phyloP scores from a whole-genome alignment of 768 basidiomycete species.

The Tylopilus cervinicoccineus region DNA sequence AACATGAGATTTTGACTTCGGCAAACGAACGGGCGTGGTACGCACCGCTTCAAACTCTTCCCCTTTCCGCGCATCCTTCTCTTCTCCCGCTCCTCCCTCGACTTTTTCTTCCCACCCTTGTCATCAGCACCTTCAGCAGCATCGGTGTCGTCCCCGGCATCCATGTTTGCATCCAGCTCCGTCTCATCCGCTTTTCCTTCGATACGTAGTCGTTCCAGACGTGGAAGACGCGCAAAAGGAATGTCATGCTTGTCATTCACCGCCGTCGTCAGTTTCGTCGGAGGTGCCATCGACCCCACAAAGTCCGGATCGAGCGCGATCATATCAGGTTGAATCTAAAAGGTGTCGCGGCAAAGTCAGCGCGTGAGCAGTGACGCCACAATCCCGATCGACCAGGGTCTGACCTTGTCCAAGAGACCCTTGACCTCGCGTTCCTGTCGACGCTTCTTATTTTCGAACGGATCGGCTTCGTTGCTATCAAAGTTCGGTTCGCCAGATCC shows the following conservation, averaged over 20 bases:
- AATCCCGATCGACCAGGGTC: too few species aligned
- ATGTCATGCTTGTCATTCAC: conserved; percentile 43
- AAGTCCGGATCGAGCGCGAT: conserved; percentile 81
- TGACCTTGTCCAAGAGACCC: conserved; percentile 82
- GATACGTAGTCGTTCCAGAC: conserved; percentile 59
- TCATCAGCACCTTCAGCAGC: conserved; percentile 35
- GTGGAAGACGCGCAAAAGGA: conserved; percentile 69
- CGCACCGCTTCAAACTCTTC: conserved; percentile 76
- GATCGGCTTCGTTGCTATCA: conserved; percentile 91
- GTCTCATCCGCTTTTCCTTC: conserved; percentile 73
- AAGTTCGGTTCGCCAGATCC: conserved; percentile 94
- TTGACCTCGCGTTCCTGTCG: conserved; percentile 90
- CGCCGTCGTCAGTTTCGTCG: conserved; percentile 53
- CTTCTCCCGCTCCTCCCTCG: conserved; percentile 46
- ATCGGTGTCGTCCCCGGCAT: conserved; percentile 30
- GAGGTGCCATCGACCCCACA: conserved; percentile 64
- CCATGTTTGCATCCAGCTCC: conserved; percentile 39
- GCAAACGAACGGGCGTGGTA: not conserved
- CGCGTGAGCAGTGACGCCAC: too few species aligned
- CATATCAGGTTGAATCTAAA: conserved; percentile 85
- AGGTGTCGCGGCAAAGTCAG: not conserved
- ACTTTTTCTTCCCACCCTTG: conserved; percentile 25
- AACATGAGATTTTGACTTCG: not conserved
- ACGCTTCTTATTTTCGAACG: conserved; percentile 81
- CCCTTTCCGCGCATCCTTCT: conserved; percentile 84